phyloP scores from a whole-genome alignment of 441 rosid genomes.

The Pelargonium citronellum region DNA sequence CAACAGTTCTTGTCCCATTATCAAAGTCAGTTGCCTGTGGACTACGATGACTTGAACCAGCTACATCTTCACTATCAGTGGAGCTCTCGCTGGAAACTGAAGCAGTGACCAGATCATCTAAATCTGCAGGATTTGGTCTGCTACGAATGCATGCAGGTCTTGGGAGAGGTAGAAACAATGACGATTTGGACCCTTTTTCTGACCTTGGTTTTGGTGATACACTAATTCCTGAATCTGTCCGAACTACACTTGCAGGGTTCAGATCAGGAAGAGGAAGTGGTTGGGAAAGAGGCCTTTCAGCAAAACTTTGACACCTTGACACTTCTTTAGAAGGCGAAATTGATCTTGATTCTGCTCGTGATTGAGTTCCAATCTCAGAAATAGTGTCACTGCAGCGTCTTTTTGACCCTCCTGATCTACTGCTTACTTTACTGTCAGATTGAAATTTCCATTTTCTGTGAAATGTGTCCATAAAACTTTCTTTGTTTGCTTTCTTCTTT shows the following conservation, averaged over 20 bases:
- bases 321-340: constrained; percentile 58
- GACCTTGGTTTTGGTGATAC: constrained; percentile 34
- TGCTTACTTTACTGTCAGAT: constrained; percentile 38
- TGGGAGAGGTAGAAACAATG: constrained; percentile 45
- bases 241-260: constrained; percentile 34
- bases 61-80: constrained; percentile 53
- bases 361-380: constrained; percentile 46
- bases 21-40: constrained; percentile 53
- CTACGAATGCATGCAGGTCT: constrained; percentile 47
- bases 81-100: constrained; percentile 58
- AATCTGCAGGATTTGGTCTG: constrained; percentile 37
- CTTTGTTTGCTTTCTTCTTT: constrained; percentile 57
- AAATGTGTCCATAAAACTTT: constrained; percentile 43
- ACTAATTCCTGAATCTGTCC: constrained; percentile 47
- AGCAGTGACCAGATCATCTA: constrained; percentile 46
- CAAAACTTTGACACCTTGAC: constrained; percentile 56
- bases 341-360: constrained; percentile 55
- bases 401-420: constrained; percentile 40
- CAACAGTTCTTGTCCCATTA: constrained; percentile 38
- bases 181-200: constrained; percentile 43
- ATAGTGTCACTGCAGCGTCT: constrained; percentile 43
- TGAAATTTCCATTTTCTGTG: constrained; percentile 48
- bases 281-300: constrained; percentile 47
- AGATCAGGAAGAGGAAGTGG: constrained; percentile 64
- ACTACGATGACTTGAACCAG: constrained; percentile 39